Evolutionary conservation across 805 yeast species (phyloP), one percentile per base, ranked within the genome.

Genomic region (Candida endomychidarum): DNA sequence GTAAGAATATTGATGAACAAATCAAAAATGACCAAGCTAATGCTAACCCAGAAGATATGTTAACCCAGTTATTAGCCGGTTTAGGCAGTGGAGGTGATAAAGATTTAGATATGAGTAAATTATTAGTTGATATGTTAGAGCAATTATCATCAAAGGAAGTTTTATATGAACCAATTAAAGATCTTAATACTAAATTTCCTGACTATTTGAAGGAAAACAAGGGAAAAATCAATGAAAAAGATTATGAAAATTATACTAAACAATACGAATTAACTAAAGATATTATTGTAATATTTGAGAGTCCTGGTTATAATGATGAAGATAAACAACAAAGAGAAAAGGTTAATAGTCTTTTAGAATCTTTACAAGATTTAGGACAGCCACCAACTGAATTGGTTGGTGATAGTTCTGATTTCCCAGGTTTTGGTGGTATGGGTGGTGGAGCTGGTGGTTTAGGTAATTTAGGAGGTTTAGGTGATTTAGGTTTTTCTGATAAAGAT

Each of bases 111-210:
- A 74, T 82, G 61, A 68, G 82, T 18, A 77, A 78, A 43, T 63
- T 87, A 34, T 63, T 87, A 45, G 74, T 72, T 14, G 87, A 85
- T 25, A 80, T 91, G 80, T 70, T 91, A 52, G 82, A 80, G 46
- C 91, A 89, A 56, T 73, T 91, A 58, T 78, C 93, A 6, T 79
- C 93, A 4, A 91, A 89, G 55, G 90, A 83, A 42, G 85, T 90
- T 15, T 70, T 91, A 26, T 90, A 86, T 56, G 95, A 84, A 50
- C 96, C 98, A 2, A 74, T 91, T 63, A 84, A 82, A 53, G 96
- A 88, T 45, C 72, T 90, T 57, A 78, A 81, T 48, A 63, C 68
- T 9, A 86, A 86, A 55, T 87, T 81, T 57, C 86, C 88, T 2
- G 73, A 60, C 19, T 91, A 86, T 82, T 69, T 91, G 46, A 61